Evolutionary conservation across 306 rosid species (phyloP).

Genomic region (Datisca glomerata): DNA sequence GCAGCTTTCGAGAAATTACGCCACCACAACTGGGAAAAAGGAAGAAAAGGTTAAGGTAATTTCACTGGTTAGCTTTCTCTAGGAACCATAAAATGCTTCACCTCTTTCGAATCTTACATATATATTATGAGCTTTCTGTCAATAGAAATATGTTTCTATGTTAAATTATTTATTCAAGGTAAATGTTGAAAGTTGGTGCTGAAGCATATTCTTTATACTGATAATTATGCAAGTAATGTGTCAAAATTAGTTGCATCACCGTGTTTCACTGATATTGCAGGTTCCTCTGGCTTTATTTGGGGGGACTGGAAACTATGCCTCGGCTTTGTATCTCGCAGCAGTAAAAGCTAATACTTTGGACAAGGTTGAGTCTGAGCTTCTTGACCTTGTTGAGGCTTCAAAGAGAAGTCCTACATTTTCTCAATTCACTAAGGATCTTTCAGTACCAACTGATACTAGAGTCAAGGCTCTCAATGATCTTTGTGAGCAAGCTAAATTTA

Average conservation of each 20-base stretch:
- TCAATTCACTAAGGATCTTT: slow-evolving; percentile 50
- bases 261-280: slow-evolving; percentile 24
- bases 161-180: background rate
- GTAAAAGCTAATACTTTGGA: slow-evolving; percentile 53
- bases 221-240: background rate
- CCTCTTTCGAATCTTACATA: background rate
- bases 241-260: slow-evolving; percentile 1
- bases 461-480: slow-evolving; percentile 47
- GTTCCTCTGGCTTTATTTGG: slow-evolving; percentile 79
- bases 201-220: background rate
- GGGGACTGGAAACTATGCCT: slow-evolving; percentile 88
- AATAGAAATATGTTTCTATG: background rate
- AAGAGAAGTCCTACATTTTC: slow-evolving; percentile 42
- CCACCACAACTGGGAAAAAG: slow-evolving; percentile 39
- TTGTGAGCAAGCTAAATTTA: slow-evolving; percentile 47
- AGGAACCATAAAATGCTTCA: too few relatives aligned
- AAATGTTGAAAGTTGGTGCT: background rate
- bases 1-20: slow-evolving; percentile 55
- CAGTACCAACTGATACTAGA: slow-evolving; percentile 46
- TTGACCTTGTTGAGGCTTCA: slow-evolving; percentile 38
- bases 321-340: slow-evolving; percentile 76
- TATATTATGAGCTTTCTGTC: background rate
- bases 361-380: slow-evolving; percentile 73
- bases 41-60: slow-evolving; percentile 57
- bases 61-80: slow-evolving; percentile 7